Base-by-base conservation (phyloP, 352 stramenopile genomes). In the Phytopythium litorale region DNA sequence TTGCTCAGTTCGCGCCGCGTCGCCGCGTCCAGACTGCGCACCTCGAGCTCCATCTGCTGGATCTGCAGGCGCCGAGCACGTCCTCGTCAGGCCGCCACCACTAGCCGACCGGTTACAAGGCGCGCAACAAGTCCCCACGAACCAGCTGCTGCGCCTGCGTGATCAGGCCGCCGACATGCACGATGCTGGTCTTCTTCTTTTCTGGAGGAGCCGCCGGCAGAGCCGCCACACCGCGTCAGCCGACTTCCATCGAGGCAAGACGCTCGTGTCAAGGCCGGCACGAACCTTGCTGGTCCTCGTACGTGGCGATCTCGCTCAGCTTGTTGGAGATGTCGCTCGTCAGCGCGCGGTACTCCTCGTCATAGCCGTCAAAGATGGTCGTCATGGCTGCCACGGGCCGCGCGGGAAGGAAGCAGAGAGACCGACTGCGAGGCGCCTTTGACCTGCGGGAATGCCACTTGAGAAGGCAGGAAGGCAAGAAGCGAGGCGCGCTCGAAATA, bases 21-120 rank as follows among this genome's bases (percentile, higher is more conserved):
- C 23, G 83, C 79, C 3, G 78, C 62, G 43, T 95, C 87, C 59
- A 95, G 60, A 73, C 81, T 92, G 49, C 87, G 87, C 66, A 94
- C 87, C 73, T 95, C 87, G 46, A 95, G 63, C 67, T 92, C 84
- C 87, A 95, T 95, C 73, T 95, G 87, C 67, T 95, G 84, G 21
- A 94, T 90, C 86, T 94, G 56, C 25, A 25, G 9, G 32, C 32
- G 32, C 21, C 49, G 8, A 45, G n/a, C 11, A 19, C 40, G 40
- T 45, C 40, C 15, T 7, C 16, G 40, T 45, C 40, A 45, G 40
- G 15, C n/a, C 45, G 63, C 8, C 25, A 53, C 54, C 19, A 32
- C 8, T 2, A 32, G 28, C 28, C 28, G 28, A 32, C 30, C 45
- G 45, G 9, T 9, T 21, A 13, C 4, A 32, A 16, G 35, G 42